Evolutionary conservation across 345 rosid genomes (phyloP).

Genomic region (Populus nigra): DNA sequence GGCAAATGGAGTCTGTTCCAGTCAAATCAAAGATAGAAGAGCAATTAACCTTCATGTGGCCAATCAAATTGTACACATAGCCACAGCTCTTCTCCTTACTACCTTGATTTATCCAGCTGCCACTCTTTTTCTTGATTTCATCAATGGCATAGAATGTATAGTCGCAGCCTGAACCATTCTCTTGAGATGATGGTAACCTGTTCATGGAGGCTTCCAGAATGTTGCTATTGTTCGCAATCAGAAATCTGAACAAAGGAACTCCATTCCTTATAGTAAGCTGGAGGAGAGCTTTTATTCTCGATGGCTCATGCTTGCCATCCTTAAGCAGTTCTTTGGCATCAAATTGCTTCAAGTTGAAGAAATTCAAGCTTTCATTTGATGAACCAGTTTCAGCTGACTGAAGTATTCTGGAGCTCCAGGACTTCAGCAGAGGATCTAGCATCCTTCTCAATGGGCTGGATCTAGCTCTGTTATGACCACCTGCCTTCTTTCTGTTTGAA

Average conservation of each 20-base stretch:
- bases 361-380: conserved; percentile 34
- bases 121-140: conserved; percentile 62
- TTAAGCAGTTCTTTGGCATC: conserved; percentile 22
- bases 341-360: conserved; percentile 27
- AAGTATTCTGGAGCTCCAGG: conserved; percentile 34
- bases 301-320: conserved; percentile 34
- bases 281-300: conserved; percentile 53
- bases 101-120: conserved; percentile 62
- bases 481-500: conserved; percentile 39
- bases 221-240: conserved; percentile 46
- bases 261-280: conserved; percentile 64
- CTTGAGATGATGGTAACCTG: conserved; percentile 37
- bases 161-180: conserved; percentile 38
- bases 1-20: conserved; percentile 29
- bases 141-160: conserved; percentile 63
- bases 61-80: conserved; percentile 50
- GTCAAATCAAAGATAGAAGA: conserved; percentile 25
- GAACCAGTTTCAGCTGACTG: conserved; percentile 40
- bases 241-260: conserved; percentile 61
- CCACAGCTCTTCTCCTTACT: conserved; percentile 53
- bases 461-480: conserved; percentile 41
- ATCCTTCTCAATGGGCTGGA: conserved; percentile 77
- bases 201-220: conserved; percentile 70
- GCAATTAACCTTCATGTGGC: conserved; percentile 54
- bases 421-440: conserved; percentile 63